Base-by-base conservation (phyloP, 129 eudicot genomes). In the Artemisia argyi region DNA sequence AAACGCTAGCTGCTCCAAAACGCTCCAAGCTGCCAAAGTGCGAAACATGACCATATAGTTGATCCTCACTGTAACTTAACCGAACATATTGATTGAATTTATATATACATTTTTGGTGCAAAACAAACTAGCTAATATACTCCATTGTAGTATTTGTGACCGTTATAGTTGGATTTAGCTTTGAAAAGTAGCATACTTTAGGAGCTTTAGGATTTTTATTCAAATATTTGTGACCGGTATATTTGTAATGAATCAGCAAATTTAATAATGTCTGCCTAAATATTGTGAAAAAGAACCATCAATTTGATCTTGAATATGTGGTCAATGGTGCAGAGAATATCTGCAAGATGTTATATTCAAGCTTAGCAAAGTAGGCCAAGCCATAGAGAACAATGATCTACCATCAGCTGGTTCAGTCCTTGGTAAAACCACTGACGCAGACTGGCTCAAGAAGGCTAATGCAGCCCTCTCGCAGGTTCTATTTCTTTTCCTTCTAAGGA, bases 341-440 rank as follows among this genome's bases (percentile, higher is more conserved):
- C 62, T 95, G 74, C 99, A 95, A 86, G 97, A 85, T 75, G 87
- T 85, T 62, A 83, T 95, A 18, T 95, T 84, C 83, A 91, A 88
- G 87, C 86, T 95, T 11, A 95, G 99, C 78, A 67, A 83, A 85
- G 91, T 86, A 64, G 99, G 96, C 7, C 89, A 91, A 82, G 97
- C 99, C 59, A 86, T 95, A 50, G 99, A 95, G 54, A 88, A 86
- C 71, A 95, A 95, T 71, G 96, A 95, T 72, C 92, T 95, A 20
- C 65, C 89, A 15, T 64, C 85, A 55, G 99, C 97, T 72, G 85
- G 86, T 77, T 90, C 85, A 28, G 90, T 95, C 70, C 91, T 95
- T 66, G 99, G 94, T 49, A 75, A 83, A 68, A 79, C 79, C 78
- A 80, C 83, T 74, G 90, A 90, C 57, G 69, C 88, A 24, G 94